Evolutionary conservation across 2,329 filamentous ascomycete genomes (phyloP), one percentile per base, ranked within the genome.

Genomic region (Aspergillus intermedius): DNA sequence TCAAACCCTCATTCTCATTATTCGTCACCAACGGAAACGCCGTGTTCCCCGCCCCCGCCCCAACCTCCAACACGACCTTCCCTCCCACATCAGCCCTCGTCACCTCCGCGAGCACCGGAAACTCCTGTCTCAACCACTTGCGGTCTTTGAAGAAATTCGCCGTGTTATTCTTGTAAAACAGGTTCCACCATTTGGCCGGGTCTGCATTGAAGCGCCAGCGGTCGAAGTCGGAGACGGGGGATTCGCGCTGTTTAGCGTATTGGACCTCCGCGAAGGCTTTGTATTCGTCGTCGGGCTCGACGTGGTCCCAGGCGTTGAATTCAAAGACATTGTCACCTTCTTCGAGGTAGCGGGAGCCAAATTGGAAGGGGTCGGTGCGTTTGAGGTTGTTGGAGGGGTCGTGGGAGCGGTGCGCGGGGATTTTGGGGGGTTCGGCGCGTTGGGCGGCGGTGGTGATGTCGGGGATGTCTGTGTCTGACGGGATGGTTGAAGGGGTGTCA

Each of bases 231-330:
- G 86, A 91, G 44, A 96, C 93, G 49, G 91, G 91, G 53, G 86
- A 79, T 60, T 86, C 81, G 56, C 91, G 84, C 73, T 98, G 93
- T 72, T 86, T 86, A 42, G 81, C 80, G 65, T 87, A 91, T 73
- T 97, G 93, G 63, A 83, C 73, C 70, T 91, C 83, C 52, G 90
- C 85, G 69, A 93, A 95, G 64, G 87, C 82, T 64, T 86, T 84
- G 77, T 95, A 97, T 37, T 84, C 79, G 59, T 88, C 83, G 73
- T 97, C 91, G 66, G 90, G 90, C 71, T 91, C 86, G 65, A 97
- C 93, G 67, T 98, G 91, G 68, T 98, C 93, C 93, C 93, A 98
- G 34, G 93, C 93, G 70, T 98, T 98, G 81, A 93, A 95, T 68
- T 94, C 87, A 73, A 91, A 98, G 62, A 95, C 88, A 66, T 97